Percentiles rank a stretch among this genome's conserved stretches.
Evolutionary conservation across 129 eudicot genomes (phyloP).

Genomic region (Cynara cardunculus): DNA sequence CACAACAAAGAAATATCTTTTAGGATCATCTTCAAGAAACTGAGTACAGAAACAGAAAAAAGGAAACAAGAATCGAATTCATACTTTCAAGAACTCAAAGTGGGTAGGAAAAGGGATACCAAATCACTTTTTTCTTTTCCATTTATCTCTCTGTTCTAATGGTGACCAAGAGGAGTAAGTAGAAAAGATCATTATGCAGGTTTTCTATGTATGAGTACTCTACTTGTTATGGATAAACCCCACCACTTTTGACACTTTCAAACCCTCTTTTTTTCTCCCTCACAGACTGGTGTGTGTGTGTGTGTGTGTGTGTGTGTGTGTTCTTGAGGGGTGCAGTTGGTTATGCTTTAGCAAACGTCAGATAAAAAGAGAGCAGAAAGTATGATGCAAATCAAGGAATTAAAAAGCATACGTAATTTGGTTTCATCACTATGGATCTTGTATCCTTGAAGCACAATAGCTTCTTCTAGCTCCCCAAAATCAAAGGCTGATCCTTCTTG

Average conservation of each 20-base stretch:
- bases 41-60: not conserved
- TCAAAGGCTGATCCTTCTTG: slow-evolving; percentile 83
- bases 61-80: slow-evolving; percentile 10
- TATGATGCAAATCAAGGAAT: slow-evolving; percentile 2
- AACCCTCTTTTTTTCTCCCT: slow-evolving; percentile 24
- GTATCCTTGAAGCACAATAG: slow-evolving; percentile 79
- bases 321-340: slow-evolving; percentile 30
- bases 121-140: slow-evolving; percentile 31
- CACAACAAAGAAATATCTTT: slow-evolving; percentile 46
- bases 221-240: slow-evolving; percentile 33
- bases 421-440: slow-evolving; percentile 66
- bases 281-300: not conserved
- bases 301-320: slow-evolving; percentile 1
- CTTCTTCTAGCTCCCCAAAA: slow-evolving; percentile 96
- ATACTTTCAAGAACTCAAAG: slow-evolving; percentile 27
- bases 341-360: slow-evolving; percentile 47
- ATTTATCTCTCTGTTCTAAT: slow-evolving; percentile 22
- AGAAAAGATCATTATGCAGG: slow-evolving; percentile 38
- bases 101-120: slow-evolving; percentile 31
- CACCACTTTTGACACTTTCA: slow-evolving; percentile 54
- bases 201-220: slow-evolving; percentile 41
- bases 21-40: slow-evolving; percentile 31
- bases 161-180: slow-evolving; percentile 60
- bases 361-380: slow-evolving; percentile 28
- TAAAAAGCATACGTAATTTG: slow-evolving; percentile 58